phyloP scores from a whole-genome alignment of 2,329 filamentous ascomycete genomes.

The Colletotrichum echinochloae region DNA sequence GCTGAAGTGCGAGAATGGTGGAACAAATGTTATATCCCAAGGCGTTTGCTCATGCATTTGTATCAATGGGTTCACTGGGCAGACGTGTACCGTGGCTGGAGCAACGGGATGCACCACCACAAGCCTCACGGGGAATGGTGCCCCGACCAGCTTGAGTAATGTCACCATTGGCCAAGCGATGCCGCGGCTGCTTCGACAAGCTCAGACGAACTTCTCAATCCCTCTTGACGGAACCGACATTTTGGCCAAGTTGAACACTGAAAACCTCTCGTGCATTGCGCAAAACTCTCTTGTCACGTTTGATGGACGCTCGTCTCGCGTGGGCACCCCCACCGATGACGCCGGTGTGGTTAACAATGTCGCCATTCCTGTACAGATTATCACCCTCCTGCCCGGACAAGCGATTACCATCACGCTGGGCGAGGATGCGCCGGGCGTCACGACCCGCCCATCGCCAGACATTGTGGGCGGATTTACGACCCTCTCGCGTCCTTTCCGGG shows the following conservation, averaged over 20 bases:
- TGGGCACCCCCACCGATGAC: conserved; percentile 46
- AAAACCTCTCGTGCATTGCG: conserved; percentile 81
- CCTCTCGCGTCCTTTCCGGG: conserved; percentile 44
- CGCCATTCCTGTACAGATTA: conserved; percentile 42
- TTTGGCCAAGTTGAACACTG: conserved; percentile 79
- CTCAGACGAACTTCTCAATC: conserved; percentile 78
- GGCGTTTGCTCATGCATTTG: conserved; percentile 87
- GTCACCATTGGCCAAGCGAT: conserved; percentile 86
- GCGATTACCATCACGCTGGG: conserved; percentile 51
- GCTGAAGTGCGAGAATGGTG: conserved; percentile 81
- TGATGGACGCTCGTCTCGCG: conserved; percentile 64
- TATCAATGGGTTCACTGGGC: conserved; percentile 83
- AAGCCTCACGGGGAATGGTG: conserved; percentile 54
- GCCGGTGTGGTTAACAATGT: conserved; percentile 41
- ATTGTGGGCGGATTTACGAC: conserved; percentile 44
- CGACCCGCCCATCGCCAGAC: conserved; percentile 38
- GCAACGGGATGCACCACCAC: conserved; percentile 66
- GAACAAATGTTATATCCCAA: conserved; percentile 76
- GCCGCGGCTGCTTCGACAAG: conserved; percentile 76
- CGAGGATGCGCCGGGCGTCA: conserved; percentile 41
- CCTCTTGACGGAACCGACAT: conserved; percentile 77
- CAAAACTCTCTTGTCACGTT: conserved; percentile 93
- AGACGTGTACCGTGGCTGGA: conserved; percentile 61
- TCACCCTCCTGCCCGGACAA: conserved; percentile 46
- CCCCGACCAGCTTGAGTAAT: conserved; percentile 62